Evolutionary conservation across 495 filamentous ascomycete species (phyloP).

Genomic region (Aspergillus panamensis): DNA sequence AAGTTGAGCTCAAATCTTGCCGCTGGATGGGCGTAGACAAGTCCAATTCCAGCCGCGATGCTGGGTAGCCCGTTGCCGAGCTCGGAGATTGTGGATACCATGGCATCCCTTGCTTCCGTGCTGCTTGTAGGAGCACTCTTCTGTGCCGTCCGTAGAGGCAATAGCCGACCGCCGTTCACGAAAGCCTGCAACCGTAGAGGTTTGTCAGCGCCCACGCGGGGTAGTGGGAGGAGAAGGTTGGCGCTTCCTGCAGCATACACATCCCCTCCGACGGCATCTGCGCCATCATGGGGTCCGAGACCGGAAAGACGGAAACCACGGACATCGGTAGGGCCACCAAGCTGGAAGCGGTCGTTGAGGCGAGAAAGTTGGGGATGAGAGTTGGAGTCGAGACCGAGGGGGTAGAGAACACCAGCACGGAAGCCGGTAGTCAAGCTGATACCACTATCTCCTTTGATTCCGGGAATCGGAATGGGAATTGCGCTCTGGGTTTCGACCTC

Average conservation of each 20-base stretch:
- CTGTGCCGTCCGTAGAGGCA: slow-evolving; percentile 63
- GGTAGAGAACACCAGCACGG: slow-evolving; percentile 61
- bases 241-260: slow-evolving; percentile 83
- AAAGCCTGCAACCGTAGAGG: slow-evolving; percentile 89
- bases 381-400: slow-evolving; percentile 53
- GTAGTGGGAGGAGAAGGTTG: slow-evolving; percentile 79
- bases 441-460: slow-evolving; percentile 64
- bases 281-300: slow-evolving; percentile 79
- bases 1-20: slow-evolving; percentile 96
- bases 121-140: slow-evolving; percentile 50
- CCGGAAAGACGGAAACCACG: slow-evolving; percentile 88
- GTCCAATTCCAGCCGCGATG: slow-evolving; percentile 77
- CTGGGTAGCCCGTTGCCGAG: slow-evolving; percentile 75
- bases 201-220: slow-evolving; percentile 68
- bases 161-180: slow-evolving; percentile 80
- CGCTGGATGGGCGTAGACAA: slow-evolving; percentile 90
- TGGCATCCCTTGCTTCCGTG: slow-evolving; percentile 50
- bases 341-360: slow-evolving; percentile 90
- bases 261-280: slow-evolving; percentile 86
- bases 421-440: slow-evolving; percentile 65
- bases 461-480: slow-evolving; percentile 65
- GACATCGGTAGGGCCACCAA: slow-evolving; percentile 92
- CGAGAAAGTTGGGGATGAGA: slow-evolving; percentile 59
- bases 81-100: slow-evolving; percentile 55
- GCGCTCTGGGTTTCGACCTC: slow-evolving; percentile 79